These are phyloP conservation scores for Gnetum montanum DNA, from an alignment of 75 land plant genomes.

Conservation along the genomic window DNA sequence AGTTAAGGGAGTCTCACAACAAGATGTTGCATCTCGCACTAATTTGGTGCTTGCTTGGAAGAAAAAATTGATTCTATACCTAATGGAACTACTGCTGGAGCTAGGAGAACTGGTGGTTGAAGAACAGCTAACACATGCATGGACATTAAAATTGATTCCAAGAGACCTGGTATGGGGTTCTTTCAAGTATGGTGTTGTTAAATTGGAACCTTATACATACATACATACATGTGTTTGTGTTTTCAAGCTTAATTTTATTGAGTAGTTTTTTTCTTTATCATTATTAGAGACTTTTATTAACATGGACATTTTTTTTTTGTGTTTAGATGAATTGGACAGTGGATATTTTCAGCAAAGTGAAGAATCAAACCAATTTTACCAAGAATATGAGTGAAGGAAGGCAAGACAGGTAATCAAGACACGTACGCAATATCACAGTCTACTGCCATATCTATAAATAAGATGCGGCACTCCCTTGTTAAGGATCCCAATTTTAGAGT, in stretches of 20 bases:
- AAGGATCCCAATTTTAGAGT: too few relatives aligned
- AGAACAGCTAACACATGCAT: slow-evolving; percentile 27
- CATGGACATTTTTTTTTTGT: background rate
- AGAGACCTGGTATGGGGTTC: slow-evolving; percentile 13
- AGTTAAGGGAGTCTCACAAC: slow-evolving; percentile 72
- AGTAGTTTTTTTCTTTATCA: background rate
- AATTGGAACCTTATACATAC: slow-evolving; percentile 12
- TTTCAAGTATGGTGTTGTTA: too few relatives aligned
- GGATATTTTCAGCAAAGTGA: slow-evolving; percentile 52
- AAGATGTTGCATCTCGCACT: slow-evolving; percentile 49
- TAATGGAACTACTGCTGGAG: slow-evolving; percentile 32
- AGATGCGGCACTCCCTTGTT: too few relatives aligned
- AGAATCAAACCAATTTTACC: slow-evolving; percentile 64
- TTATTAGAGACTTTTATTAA: background rate
- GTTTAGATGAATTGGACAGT: slow-evolving; percentile 29
- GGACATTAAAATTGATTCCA: slow-evolving; percentile 64
- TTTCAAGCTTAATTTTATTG: background rate
- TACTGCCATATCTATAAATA: too few relatives aligned
- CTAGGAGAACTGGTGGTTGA: slow-evolving; percentile 26
- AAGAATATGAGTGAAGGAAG: slow-evolving; percentile 73
- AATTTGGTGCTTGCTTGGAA: slow-evolving; percentile 66
- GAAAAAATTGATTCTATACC: slow-evolving; percentile 71
- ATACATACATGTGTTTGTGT: background rate
- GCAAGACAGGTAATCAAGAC: slow-evolving; percentile 68
- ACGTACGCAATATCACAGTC: too few relatives aligned